These are phyloP conservation scores for Chiua virens DNA, from an alignment of 768 basidiomycete genomes.

Conservation along the genomic window DNA sequence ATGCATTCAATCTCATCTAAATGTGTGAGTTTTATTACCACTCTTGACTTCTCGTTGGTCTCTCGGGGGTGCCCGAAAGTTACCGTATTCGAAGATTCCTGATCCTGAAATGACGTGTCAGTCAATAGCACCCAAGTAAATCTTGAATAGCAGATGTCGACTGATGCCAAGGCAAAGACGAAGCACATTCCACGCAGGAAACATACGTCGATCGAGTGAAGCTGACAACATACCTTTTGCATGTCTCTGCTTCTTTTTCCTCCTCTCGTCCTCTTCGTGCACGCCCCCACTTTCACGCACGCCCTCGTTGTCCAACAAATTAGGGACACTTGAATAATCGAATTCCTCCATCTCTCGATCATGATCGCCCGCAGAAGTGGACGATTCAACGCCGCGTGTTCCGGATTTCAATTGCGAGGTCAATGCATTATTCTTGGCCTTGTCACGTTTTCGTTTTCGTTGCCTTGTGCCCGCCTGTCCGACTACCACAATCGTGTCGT, in stretches of 20 bases:
- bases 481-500: slow-evolving; percentile 72
- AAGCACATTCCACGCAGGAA: slow-evolving; percentile 7
- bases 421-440: slow-evolving; percentile 6
- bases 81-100: slow-evolving; percentile 43
- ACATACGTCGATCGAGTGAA: background rate
- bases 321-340: slow-evolving; percentile 68
- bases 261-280: slow-evolving; percentile 34
- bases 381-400: slow-evolving; percentile 3
- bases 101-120: slow-evolving; percentile 31
- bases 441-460: slow-evolving; percentile 49
- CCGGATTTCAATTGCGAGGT: slow-evolving; percentile 1
- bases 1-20: slow-evolving; percentile 43
- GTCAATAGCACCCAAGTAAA: background rate
- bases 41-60: slow-evolving; percentile 64
- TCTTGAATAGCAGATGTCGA: background rate
- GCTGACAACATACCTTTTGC: slow-evolving; percentile 34
- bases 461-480: slow-evolving; percentile 66
- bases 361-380: slow-evolving; percentile 7
- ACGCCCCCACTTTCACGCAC: slow-evolving; percentile 20
- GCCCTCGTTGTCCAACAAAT: slow-evolving; percentile 65
- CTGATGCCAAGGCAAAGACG: slow-evolving; percentile 2
- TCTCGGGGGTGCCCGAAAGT: slow-evolving; percentile 66
- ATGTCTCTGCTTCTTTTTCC: slow-evolving; percentile 55
- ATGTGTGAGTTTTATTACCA: slow-evolving; percentile 71
- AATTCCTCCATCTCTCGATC: slow-evolving; percentile 46